Evolutionary conservation across 2,329 filamentous ascomycete species (phyloP), one percentile per base, ranked within the genome.

Genomic region (Aaosphaeria arxii): DNA sequence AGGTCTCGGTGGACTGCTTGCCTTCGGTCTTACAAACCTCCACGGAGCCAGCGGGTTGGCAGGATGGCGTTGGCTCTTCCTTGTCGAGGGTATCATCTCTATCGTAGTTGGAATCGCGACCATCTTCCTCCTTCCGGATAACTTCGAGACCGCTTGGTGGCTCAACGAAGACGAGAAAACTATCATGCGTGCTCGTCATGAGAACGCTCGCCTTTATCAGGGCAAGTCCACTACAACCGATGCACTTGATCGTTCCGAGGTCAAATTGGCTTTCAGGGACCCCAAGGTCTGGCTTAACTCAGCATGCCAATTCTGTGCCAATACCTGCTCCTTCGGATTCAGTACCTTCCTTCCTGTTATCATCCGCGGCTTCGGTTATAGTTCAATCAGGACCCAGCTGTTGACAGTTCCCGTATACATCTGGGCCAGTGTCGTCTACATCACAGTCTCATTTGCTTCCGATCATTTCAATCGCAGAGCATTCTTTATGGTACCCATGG

Each of bases 161-260:
- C 69, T 83, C 31, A 77, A 65, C 11, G 70, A 73, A 6, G 70
- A 77, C n/a, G 74, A 83, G 66, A 43, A 44, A 24, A 66, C 66
- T 50, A 78, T 82, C 46, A 78, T 79, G 43, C 31, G 43, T 2
- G 74, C 77, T 54, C 72, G 79, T 3, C 71, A 82, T 1, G 66
- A 67, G n/a, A 64, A 74, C 32, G 77, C 49, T 11, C 48, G 50
- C n/a, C 44, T 56, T 79, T 61, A 73, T 77, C 63, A 73, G 67
- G 54, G 70, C 69, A 30, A 59, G 32, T 59, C 88, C 84, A 54
- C 86, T 81, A 48, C 88, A 86, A 61, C 96, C 92, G 51, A 97
- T 85, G 61, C 91, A 82, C 70, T 97, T 92, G 41, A 96, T 88
- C 62, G 91, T 87, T 53, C 87, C 90, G 71, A 89, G 92, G 64